phyloP scores from a whole-genome alignment of 2,329 filamentous ascomycete species.

The Penicillium sp. region DNA sequence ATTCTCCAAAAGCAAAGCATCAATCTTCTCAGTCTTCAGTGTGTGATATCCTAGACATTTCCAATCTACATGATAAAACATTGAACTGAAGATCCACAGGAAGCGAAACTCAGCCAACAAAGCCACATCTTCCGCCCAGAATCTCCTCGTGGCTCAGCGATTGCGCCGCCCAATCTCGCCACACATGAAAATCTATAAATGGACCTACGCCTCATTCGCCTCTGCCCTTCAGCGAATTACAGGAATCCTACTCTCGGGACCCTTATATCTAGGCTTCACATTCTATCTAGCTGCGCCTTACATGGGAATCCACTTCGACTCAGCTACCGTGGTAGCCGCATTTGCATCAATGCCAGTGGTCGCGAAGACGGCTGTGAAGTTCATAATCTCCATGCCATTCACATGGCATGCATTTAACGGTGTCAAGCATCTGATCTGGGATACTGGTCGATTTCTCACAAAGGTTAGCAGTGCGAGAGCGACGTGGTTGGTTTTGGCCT shows the following conservation, averaged over 20 bases:
- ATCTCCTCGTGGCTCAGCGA: constrained; percentile 72
- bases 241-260: constrained; percentile 68
- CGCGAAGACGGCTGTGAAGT: constrained; percentile 61
- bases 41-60: neutral
- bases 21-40: neutral
- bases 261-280: constrained; percentile 74
- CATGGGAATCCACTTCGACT: constrained; percentile 68
- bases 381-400: constrained; percentile 62
- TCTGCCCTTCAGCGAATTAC: constrained; percentile 79
- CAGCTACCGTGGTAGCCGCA: constrained; percentile 60
- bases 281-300: constrained; percentile 77
- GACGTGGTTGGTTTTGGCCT: constrained; percentile 22
- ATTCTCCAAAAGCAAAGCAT: neutral
- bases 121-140: constrained; percentile 1
- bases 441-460: constrained; percentile 52
- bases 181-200: constrained; percentile 80
- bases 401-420: constrained; percentile 68
- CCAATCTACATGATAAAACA: neutral
- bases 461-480: constrained; percentile 13
- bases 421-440: constrained; percentile 68
- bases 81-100: neutral
- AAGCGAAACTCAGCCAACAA: constrained; percentile 4
- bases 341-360: constrained; percentile 62
- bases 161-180: constrained; percentile 76
- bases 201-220: constrained; percentile 76